Evolutionary conservation across 2,329 filamentous ascomycete species (phyloP).

Genomic region (Fusarium nurragi): DNA sequence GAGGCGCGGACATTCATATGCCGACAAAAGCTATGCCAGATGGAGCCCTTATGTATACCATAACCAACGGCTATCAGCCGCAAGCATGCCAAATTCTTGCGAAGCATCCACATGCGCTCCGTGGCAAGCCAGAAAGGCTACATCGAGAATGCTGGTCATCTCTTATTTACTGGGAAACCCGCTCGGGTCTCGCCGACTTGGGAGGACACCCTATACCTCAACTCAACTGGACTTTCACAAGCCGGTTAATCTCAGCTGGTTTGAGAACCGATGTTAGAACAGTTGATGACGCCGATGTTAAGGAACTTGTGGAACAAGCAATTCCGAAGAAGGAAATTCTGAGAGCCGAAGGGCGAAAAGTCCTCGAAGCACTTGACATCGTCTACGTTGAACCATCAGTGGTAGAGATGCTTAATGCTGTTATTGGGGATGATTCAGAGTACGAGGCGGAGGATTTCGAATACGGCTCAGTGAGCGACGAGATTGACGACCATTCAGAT

Average conservation of each 20-base stretch:
- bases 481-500: constrained; percentile 31
- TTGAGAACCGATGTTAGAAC: constrained; percentile 41
- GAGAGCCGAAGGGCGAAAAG: constrained; percentile 36
- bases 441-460: constrained; percentile 16
- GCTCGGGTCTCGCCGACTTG: constrained; percentile 6
- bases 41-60: constrained; percentile 43
- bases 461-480: constrained; percentile 26
- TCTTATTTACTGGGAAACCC: constrained; percentile 32
- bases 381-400: constrained; percentile 33
- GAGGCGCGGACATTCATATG: constrained; percentile 41
- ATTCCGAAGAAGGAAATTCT: constrained; percentile 35
- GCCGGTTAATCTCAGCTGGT: constrained; percentile 37
- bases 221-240: constrained; percentile 43
- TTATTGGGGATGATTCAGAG: neutral
- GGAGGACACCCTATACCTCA: constrained; percentile 19
- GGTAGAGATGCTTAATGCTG: constrained; percentile 3
- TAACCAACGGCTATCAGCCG: constrained; percentile 41
- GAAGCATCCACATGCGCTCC: constrained; percentile 38
- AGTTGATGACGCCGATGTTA: constrained; percentile 32
- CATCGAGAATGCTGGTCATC: constrained; percentile 41
- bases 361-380: constrained; percentile 41
- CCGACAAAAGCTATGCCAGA: constrained; percentile 40
- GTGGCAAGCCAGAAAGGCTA: constrained; percentile 30
- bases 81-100: constrained; percentile 41
- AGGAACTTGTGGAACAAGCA: constrained; percentile 35